Evolutionary conservation across 208 protist species (phyloP).

Genomic region (Trypanosoma boissoni): DNA sequence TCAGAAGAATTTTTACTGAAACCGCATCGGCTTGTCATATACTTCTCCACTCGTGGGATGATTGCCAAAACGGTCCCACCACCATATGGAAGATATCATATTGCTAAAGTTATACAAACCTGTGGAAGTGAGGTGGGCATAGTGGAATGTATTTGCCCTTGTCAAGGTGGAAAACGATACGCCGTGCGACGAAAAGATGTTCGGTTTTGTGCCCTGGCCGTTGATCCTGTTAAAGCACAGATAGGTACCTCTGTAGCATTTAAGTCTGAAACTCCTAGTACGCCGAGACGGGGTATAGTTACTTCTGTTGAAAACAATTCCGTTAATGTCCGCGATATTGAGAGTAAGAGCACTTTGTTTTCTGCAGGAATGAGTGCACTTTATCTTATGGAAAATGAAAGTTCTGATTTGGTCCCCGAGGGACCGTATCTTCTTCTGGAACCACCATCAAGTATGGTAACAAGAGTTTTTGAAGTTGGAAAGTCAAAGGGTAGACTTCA

Average conservation of each 20-base stretch:
- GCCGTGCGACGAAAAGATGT: constrained; percentile 64
- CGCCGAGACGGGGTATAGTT: constrained; percentile 58
- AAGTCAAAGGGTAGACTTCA: constrained; percentile 67
- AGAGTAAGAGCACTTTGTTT: constrained; percentile 52
- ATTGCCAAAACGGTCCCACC: constrained; percentile 70
- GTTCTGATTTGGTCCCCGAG: constrained; percentile 34
- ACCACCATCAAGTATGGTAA: constrained; percentile 53
- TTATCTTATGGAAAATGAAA: constrained; percentile 80
- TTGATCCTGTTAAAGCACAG: constrained; percentile 27
- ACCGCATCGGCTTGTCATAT: constrained; percentile 53
- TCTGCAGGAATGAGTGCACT: constrained; percentile 47
- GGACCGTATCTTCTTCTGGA: constrained; percentile 56
- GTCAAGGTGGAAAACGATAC: constrained; percentile 24
- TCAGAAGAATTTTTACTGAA: not conserved
- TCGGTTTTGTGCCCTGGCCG: constrained; percentile 69
- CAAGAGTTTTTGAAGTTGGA: constrained; percentile 81
- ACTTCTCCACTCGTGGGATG: constrained; percentile 65
- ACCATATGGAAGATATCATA: constrained; percentile 61
- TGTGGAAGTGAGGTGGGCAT: constrained; percentile 61
- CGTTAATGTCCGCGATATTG: constrained; percentile 54
- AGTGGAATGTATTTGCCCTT: constrained; percentile 50
- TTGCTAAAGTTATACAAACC: constrained; percentile 57
- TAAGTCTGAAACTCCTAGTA: constrained; percentile 49
- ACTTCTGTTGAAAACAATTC: constrained; percentile 31
- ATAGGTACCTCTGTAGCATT: constrained; percentile 58